Evolutionary conservation across 1,139 yeast genomes (phyloP).

Genomic region (Candida tunisiensis): DNA sequence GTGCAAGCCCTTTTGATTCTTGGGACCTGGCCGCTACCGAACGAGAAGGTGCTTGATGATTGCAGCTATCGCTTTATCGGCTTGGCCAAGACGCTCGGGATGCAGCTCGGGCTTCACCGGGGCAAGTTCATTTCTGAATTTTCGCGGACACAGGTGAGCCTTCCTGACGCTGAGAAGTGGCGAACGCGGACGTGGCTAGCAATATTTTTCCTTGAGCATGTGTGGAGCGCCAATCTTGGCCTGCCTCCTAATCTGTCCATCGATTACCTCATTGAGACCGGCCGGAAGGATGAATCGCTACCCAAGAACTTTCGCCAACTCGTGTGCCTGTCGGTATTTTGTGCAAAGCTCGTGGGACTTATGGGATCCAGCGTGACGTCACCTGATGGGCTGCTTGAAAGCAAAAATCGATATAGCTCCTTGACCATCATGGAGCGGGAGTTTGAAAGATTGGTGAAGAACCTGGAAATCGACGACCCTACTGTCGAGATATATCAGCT

Average conservation of each 20-base stretch:
- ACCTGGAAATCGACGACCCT: slow-evolving; percentile 39
- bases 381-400: slow-evolving; percentile 82
- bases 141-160: slow-evolving; percentile 72
- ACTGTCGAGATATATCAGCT: slow-evolving; percentile 66
- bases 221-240: slow-evolving; percentile 81
- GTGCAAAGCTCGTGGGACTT: slow-evolving; percentile 64
- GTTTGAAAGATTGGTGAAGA: slow-evolving; percentile 49
- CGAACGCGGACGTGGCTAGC: slow-evolving; percentile 88
- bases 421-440: slow-evolving; percentile 64
- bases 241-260: slow-evolving; percentile 78
- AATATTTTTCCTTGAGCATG: slow-evolving; percentile 73
- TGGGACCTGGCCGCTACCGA: slow-evolving; percentile 87
- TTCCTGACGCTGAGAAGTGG: slow-evolving; percentile 91
- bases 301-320: slow-evolving; percentile 63
- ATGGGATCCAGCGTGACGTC: slow-evolving; percentile 84
- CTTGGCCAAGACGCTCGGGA: slow-evolving; percentile 66
- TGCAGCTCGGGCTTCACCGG: slow-evolving; percentile 84
- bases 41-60: slow-evolving; percentile 84
- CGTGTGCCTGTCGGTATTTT: slow-evolving; percentile 63
- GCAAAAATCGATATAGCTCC: slow-evolving; percentile 68
- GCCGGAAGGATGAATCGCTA: slow-evolving; percentile 46
- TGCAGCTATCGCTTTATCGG: slow-evolving; percentile 82
- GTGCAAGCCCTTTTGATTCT: slow-evolving; percentile 75
- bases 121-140: slow-evolving; percentile 88
- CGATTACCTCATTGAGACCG: slow-evolving; percentile 68